Base-by-base conservation (phyloP, 2,329 filamentous ascomycete species). In the Fusarium siculi region DNA sequence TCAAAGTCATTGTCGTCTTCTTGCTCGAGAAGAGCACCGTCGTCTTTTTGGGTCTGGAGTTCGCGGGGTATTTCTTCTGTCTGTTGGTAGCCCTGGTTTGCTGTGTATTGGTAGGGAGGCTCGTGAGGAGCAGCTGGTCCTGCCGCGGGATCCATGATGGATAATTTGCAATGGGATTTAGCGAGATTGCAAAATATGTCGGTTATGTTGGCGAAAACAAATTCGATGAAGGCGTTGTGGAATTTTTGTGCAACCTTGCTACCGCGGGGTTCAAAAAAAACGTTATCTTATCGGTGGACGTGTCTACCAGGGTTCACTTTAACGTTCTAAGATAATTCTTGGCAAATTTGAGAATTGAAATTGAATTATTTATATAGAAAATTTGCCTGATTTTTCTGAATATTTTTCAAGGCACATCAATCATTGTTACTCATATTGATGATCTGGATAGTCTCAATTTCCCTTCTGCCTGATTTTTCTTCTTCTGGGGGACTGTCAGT, bases 61-160 rank as follows among this genome's bases (percentile, higher is more conserved):
- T 79, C 77, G 71, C 68, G 78, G 66, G 78, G 79, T 55, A 78
- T 78, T 37, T 81, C 76, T 54, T 84, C 79, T 9, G 82, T 81
- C 55, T 80, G 78, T 57, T 83, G 79, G 74, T 87, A 85, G 75
- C 85, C 84, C 61, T 84, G 79, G 77, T 83, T 84, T 39, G 83
- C 79, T 16, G 80, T 83, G 71, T 85, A 85, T 16, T 77, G 80
- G 73, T 85, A 85, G 7, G 85, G 84, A 9, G 85, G 84, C 71
- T 86, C 79, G 66, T 86, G 84, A 50, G 85, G 84, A 62, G 81
- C 82, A 21, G 83, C 82, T 25, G 84, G 80, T 25, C 59, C 66
- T 60, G 58, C 68, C 50, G 61, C 54, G 25, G 63, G 50, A 40
- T 74, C 68, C 70, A 79, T 74, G 37, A 15, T 61, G 47, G 34